phyloP scores from a whole-genome alignment of 345 rosid species.

The Lepidium africanum region DNA sequence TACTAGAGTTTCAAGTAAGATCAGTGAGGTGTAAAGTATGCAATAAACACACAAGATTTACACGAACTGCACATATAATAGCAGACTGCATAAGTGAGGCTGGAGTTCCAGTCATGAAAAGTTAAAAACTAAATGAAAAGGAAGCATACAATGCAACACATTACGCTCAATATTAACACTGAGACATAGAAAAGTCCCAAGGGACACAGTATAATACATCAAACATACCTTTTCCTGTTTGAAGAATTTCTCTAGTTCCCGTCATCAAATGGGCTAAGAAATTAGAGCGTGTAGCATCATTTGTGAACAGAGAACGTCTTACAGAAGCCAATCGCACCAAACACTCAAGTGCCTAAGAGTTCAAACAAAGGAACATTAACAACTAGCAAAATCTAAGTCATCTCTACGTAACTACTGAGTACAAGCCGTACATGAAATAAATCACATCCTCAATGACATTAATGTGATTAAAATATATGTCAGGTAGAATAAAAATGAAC shows the following conservation, averaged over 20 bases:
- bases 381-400: neutral
- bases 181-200: neutral
- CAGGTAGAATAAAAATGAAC: neutral
- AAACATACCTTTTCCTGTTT: slow-evolving; percentile 70
- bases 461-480: neutral
- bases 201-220: neutral
- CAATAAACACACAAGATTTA: neutral
- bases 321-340: slow-evolving; percentile 97
- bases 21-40: neutral
- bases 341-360: slow-evolving; percentile 87
- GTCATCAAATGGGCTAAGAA: slow-evolving; percentile 94
- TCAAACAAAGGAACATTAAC: slow-evolving; percentile 13
- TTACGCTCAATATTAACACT: neutral
- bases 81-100: neutral
- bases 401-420: neutral
- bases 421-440: slow-evolving; percentile 7
- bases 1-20: neutral
- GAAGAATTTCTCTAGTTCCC: slow-evolving; percentile 91
- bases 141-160: slow-evolving; percentile 7
- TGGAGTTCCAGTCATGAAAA: neutral
- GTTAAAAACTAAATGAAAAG: neutral
- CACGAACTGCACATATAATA: neutral
- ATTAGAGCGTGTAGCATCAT: slow-evolving; percentile 77
- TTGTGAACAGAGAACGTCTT: slow-evolving; percentile 82
- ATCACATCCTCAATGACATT: neutral